Conservation (phyloP, 306 rosid species). For the Castanospermum australe region DNA sequence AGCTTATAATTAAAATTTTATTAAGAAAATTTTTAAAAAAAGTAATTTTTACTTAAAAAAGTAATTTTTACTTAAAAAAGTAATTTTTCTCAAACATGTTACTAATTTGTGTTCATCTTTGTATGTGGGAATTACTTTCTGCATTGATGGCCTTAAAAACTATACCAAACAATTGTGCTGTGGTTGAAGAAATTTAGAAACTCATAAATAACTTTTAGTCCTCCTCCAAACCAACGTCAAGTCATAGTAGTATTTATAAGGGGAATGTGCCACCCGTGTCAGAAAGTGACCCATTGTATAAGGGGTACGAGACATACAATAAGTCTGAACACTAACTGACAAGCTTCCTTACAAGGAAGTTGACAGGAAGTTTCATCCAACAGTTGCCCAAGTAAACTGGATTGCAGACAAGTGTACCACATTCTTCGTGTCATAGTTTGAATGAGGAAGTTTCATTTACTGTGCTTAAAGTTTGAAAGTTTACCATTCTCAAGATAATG, state of each 20-base stretch:
- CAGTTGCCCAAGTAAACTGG: neutral
- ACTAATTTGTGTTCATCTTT: rapidly evolving
- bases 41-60: no score
- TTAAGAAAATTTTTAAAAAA: no score
- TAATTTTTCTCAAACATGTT: no score
- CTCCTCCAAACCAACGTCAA: neutral
- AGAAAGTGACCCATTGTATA: conserved; percentile 5
- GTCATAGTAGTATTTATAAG: neutral
- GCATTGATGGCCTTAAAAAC: neutral
- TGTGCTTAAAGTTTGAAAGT: neutral
- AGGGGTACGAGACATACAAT: neutral
- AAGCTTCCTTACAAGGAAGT: conserved; percentile 6
- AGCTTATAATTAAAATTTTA: no score
- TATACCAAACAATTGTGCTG: conserved; percentile 4
- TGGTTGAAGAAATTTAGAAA: neutral
- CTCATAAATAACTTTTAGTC: neutral
- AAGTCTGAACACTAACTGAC: conserved; percentile 21
- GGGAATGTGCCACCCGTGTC: neutral
- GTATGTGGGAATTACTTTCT: neutral
- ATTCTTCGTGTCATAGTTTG: neutral
- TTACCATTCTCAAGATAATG: conserved; percentile 2
- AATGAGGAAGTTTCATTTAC: neutral
- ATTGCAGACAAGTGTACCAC: neutral
- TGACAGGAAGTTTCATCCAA: conserved; percentile 15
- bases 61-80: no score